Conservation (phyloP, 2,329 filamentous ascomycete genomes). For the Arthrobotrys sphaeroides region DNA sequence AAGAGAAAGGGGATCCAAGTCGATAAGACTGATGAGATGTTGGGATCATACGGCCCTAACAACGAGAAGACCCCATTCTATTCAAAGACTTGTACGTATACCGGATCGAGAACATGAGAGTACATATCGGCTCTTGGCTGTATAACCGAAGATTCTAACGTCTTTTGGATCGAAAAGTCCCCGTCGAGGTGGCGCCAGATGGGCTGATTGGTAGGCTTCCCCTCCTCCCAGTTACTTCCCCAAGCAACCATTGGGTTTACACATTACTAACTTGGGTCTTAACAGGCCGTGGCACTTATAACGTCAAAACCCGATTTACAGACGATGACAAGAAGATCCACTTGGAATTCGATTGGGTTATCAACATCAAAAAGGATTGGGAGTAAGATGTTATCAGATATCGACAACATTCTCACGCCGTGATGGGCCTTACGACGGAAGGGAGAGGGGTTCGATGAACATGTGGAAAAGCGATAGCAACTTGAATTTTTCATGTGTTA, state of each 20-base stretch:
- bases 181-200: constrained; percentile 87
- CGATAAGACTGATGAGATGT: constrained; percentile 97
- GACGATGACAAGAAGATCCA: constrained; percentile 94
- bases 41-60: constrained; percentile 93
- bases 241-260: not conserved
- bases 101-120: not conserved
- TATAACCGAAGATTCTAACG: not conserved
- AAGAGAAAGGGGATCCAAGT: constrained; percentile 87
- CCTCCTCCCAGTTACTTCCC: not conserved
- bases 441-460: not conserved
- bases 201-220: constrained; percentile 72
- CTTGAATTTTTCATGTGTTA: not conserved
- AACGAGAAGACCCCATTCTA: constrained; percentile 79
- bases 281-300: constrained; percentile 82
- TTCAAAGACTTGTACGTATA: constrained; percentile 90
- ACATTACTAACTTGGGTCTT: not conserved
- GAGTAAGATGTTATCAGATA: not conserved
- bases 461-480: not conserved
- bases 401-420: not conserved
- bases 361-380: constrained; percentile 98
- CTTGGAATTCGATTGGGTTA: constrained; percentile 92
- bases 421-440: too few species aligned
- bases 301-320: constrained; percentile 86
- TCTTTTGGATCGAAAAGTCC: constrained; percentile 68
- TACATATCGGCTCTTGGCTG: too few species aligned